These are phyloP conservation scores for Leishmania martiniquensis DNA, from an alignment of 208 protist genomes.

Conservation along the genomic window DNA sequence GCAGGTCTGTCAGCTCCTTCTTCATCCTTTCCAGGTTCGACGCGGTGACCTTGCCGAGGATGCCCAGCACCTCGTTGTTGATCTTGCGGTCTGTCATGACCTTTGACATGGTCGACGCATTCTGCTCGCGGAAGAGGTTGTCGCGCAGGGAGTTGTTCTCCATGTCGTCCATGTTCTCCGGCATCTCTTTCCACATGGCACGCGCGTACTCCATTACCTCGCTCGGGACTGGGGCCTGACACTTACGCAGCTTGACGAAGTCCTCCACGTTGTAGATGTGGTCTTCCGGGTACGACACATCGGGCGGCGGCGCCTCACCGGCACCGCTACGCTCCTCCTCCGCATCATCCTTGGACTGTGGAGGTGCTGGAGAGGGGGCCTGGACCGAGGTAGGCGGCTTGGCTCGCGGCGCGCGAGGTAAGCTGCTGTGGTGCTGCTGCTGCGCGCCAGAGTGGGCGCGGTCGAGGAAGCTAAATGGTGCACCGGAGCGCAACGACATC, in stretches of 20 bases:
- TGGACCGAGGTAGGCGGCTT: neutral
- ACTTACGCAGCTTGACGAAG: slow-evolving; percentile 52
- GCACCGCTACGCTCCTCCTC: slow-evolving; percentile 11
- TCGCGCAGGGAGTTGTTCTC: slow-evolving; percentile 73
- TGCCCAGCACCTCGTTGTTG: slow-evolving; percentile 87
- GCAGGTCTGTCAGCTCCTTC: slow-evolving; percentile 69
- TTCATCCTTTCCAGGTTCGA: slow-evolving; percentile 77
- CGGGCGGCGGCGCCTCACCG: slow-evolving; percentile 1
- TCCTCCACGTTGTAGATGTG: slow-evolving; percentile 64
- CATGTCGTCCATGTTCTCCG: slow-evolving; percentile 68
- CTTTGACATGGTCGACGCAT: slow-evolving; percentile 59
- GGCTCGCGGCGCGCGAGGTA: slow-evolving; percentile 24
- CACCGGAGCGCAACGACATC: slow-evolving; percentile 9
- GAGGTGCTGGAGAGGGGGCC: slow-evolving; percentile 1
- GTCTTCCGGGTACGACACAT: slow-evolving; percentile 58
- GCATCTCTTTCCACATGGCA: slow-evolving; percentile 79
- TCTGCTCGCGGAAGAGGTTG: slow-evolving; percentile 67
- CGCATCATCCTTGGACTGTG: neutral
- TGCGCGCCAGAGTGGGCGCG: neutral
- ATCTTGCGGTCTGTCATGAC: slow-evolving; percentile 78
- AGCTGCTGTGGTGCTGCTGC: slow-evolving; percentile 10
- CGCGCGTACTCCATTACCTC: slow-evolving; percentile 53
- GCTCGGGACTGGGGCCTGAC: slow-evolving; percentile 40
- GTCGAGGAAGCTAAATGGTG: neutral
- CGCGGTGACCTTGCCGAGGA: slow-evolving; percentile 81